phyloP scores from a whole-genome alignment of 108 stramenopile genomes.

The Nitzschia palea region DNA sequence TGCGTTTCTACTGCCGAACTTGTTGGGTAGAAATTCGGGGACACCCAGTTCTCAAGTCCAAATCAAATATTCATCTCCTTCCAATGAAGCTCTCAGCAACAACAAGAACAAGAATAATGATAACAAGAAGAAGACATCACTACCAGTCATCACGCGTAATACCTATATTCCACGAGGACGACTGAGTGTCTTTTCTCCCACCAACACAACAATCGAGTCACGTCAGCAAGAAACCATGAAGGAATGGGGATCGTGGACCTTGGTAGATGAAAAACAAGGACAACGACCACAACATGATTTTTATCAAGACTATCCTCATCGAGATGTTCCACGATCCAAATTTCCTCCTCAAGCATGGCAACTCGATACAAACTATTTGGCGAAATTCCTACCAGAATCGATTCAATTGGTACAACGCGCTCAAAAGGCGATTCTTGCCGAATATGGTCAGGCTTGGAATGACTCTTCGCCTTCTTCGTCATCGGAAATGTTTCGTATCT shows the following conservation, averaged over 20 bases:
- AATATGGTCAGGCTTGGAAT: slow-evolving; percentile 44
- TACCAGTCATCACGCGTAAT: not conserved
- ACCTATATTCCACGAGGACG: not conserved
- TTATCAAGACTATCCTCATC: slow-evolving; percentile 43
- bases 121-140: too few species aligned
- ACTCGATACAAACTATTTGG: slow-evolving; percentile 58
- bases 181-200: not conserved
- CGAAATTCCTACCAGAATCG: slow-evolving; percentile 56
- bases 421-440: slow-evolving; percentile 61
- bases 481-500: slow-evolving; percentile 13
- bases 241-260: slow-evolving; percentile 43
- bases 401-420: slow-evolving; percentile 59
- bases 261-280: slow-evolving; percentile 20
- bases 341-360: slow-evolving; percentile 67
- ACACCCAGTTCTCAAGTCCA: too few species aligned
- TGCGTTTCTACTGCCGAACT: too few species aligned
- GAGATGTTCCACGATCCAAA: slow-evolving; percentile 41
- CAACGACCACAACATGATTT: slow-evolving; percentile 34
- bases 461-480: too few species aligned
- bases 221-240: slow-evolving; percentile 4
- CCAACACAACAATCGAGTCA: not conserved
- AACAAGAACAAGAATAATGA: too few species aligned
- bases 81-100: too few species aligned
- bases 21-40: too few species aligned
- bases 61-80: too few species aligned